Percentiles rank a stretch among this genome's conserved stretches.
Evolutionary conservation across 371 early-diverging fungal genomes (phyloP).

Genomic region (Apophysomyces trapeziformis): DNA sequence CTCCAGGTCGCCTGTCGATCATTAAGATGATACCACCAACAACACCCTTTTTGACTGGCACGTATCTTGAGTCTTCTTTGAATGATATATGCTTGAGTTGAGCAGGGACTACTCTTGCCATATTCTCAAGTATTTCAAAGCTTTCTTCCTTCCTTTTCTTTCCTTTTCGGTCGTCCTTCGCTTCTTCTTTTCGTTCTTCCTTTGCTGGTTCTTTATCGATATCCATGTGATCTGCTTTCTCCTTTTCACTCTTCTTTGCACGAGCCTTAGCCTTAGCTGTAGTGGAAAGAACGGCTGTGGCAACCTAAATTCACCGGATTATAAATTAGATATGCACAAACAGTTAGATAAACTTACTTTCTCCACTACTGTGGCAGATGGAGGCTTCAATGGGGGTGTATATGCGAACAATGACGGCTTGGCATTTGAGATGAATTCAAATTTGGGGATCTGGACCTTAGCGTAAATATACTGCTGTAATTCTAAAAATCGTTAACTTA

Average conservation of each 20-base stretch:
- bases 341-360: conserved; percentile 49
- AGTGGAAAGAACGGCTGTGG: conserved; percentile 95
- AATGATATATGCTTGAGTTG: conserved; percentile 88
- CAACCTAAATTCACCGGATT: conserved; percentile 58
- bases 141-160: conserved; percentile 74
- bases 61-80: conserved; percentile 83
- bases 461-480: conserved; percentile 1
- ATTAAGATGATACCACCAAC: conserved; percentile 84
- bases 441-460: conserved; percentile 73
- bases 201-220: conserved; percentile 49
- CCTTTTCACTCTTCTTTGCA: conserved; percentile 83
- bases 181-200: conserved; percentile 59
- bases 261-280: conserved; percentile 93
- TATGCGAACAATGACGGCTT: conserved; percentile 93
- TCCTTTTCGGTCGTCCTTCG: conserved; percentile 43
- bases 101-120: conserved; percentile 87
- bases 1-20: conserved; percentile 63
- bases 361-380: conserved; percentile 64
- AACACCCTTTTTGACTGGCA: conserved; percentile 81
- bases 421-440: conserved; percentile 84
- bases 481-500: neutral
- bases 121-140: conserved; percentile 80
- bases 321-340: neutral
- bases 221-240: conserved; percentile 63
- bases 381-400: conserved; percentile 81